phyloP scores from a whole-genome alignment of 1,139 yeast species.

The Kurtzmaniella quercitrusa region DNA sequence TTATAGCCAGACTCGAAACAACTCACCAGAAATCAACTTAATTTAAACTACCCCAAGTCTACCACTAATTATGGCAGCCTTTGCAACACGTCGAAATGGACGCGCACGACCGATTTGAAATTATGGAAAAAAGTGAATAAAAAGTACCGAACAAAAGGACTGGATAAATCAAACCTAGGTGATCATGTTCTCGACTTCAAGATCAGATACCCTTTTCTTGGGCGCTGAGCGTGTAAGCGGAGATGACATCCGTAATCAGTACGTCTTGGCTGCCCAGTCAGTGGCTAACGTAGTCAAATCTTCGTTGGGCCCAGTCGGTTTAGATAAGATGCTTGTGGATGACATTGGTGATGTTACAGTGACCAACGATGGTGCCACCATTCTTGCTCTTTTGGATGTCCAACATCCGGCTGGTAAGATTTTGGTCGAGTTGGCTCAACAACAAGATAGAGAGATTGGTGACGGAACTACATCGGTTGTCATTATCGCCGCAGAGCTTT shows the following conservation, averaged over 20 bases:
- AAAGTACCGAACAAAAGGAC: neutral
- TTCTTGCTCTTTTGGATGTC: slow-evolving; percentile 83
- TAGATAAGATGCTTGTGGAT: slow-evolving; percentile 97
- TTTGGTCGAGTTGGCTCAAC: slow-evolving; percentile 95
- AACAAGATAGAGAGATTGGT: slow-evolving; percentile 98
- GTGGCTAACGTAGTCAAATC: slow-evolving; percentile 97
- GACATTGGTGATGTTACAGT: slow-evolving; percentile 99
- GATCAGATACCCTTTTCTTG: slow-evolving; percentile 87
- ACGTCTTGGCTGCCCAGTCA: slow-evolving; percentile 92
- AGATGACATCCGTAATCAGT: slow-evolving; percentile 93
- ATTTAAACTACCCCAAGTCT: too few relatives aligned
- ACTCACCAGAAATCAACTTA: too few relatives aligned
- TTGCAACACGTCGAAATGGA: neutral
- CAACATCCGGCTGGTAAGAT: slow-evolving; percentile 99
- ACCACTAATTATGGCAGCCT: too few relatives aligned
- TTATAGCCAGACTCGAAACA: too few relatives aligned
- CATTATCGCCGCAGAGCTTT: slow-evolving; percentile 87
- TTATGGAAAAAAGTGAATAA: neutral
- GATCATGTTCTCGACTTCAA: slow-evolving; percentile 53
- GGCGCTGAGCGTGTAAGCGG: slow-evolving; percentile 97
- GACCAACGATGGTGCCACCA: slow-evolving; percentile 98
- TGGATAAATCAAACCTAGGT: neutral
- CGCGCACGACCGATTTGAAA: neutral
- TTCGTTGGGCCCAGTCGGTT: slow-evolving; percentile 96
- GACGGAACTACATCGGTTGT: slow-evolving; percentile 98